Evolutionary conservation across 352 stramenopile species (phyloP).

Genomic region (Phytopythium oedochilum): DNA sequence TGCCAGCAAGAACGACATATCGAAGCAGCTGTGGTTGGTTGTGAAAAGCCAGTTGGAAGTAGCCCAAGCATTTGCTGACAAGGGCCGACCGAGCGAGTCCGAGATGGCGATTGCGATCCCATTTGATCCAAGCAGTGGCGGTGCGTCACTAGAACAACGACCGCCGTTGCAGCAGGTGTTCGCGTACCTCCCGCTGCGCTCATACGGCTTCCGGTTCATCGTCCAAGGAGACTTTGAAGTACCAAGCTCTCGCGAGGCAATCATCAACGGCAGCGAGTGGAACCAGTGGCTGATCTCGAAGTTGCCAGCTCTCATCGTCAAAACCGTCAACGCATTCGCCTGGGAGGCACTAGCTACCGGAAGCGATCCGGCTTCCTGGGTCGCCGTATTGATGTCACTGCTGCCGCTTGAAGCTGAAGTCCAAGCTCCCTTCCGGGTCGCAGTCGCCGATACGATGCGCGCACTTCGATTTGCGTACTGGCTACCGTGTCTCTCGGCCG

Average conservation of each 20-base stretch:
- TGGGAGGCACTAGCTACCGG: slow-evolving; percentile 1
- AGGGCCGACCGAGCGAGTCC: slow-evolving; percentile 15
- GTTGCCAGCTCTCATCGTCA: slow-evolving; percentile 46
- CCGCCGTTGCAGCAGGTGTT: slow-evolving; percentile 76
- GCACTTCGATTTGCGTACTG: slow-evolving; percentile 46
- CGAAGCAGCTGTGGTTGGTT: slow-evolving; percentile 58
- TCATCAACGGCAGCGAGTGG: slow-evolving; percentile 81
- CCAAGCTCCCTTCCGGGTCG: slow-evolving; percentile 57
- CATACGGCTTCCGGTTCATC: slow-evolving; percentile 83
- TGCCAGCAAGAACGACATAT: slow-evolving; percentile 6
- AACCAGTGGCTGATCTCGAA: slow-evolving; percentile 86
- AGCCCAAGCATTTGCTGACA: not conserved
- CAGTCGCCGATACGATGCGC: slow-evolving; percentile 59
- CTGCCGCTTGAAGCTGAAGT: slow-evolving; percentile 69
- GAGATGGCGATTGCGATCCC: slow-evolving; percentile 63
- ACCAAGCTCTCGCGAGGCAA: slow-evolving; percentile 78
- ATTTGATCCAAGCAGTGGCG: not conserved
- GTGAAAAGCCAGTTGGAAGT: slow-evolving; percentile 34
- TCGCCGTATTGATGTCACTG: slow-evolving; percentile 26
- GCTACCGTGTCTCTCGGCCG: slow-evolving; percentile 14
- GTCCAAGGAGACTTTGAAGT: slow-evolving; percentile 86
- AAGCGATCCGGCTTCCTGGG: not conserved
- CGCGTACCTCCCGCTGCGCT: slow-evolving; percentile 75
- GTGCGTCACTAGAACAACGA: slow-evolving; percentile 11
- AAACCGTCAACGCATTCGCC: slow-evolving; percentile 14